Evolutionary conservation across 192 early-diverging fungal species (phyloP), one percentile per base, ranked within the genome.

Genomic region (Coemansia sp.): DNA sequence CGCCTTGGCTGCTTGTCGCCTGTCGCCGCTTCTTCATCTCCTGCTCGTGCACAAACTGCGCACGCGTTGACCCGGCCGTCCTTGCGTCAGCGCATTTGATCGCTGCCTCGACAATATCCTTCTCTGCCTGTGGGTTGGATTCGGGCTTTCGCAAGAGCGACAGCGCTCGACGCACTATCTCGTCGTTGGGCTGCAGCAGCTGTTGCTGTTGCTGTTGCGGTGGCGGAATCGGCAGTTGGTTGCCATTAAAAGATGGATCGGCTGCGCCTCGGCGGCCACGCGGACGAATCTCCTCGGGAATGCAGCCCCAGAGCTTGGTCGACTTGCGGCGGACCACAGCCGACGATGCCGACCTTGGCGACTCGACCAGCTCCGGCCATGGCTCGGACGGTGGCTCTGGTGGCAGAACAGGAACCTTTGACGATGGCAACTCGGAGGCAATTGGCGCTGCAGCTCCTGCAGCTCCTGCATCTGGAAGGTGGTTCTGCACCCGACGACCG

Each of bases 301-400:
- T 71, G 62, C 71, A 73, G 5, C 81, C 81, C 85, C 85, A 86
- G 57, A 86, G 59, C 61, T 75, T 78, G 16, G 85, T 86, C 21
- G 85, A 86, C 45, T 78, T 74, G 65, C 85, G 85, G 21, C 85
- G 77, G 36, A 84, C 70, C n/a, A 85, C 49, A 5, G 69, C 71
- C 41, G 73, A 45, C 14, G 66, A 58, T 58, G 23, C 34, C 12
- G 55, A 52, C 53, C 39, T 8, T 14, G 58, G 62, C 49, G 16
- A 9, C 21, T 58, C 63, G 8, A 59, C n/a, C 30, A 16, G 51
- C 51, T 26, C 21, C 8, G 9, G 24, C 51, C 51, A 53, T 7
- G 51, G 10, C 10, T 53, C 51, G 16, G 36, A 34, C 14, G 39
- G 49, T 44, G 63, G 6, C 53, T 16, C 26, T 10, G 24, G 55